These are phyloP conservation scores for Plicaturopsis crispa DNA, from an alignment of 768 basidiomycete species.

Conservation along the genomic window DNA sequence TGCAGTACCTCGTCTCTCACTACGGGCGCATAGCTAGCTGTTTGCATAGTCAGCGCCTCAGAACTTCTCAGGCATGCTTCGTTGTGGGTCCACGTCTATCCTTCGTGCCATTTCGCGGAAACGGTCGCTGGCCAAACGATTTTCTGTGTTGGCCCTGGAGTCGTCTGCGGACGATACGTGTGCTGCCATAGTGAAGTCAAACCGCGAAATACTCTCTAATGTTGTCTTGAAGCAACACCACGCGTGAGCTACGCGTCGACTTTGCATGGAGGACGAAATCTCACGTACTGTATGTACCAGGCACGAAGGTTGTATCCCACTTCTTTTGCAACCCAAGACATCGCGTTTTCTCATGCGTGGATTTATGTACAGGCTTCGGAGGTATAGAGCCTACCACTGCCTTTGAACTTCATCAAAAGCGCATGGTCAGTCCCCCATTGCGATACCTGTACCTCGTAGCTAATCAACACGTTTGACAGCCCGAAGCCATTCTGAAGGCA, in stretches of 20 bases:
- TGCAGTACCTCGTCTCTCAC: no score
- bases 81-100: no score
- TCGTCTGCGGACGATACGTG: slow-evolving; percentile 94
- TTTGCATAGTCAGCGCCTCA: no score
- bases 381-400: slow-evolving; percentile 80
- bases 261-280: neutral
- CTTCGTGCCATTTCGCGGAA: no score
- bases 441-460: slow-evolving; percentile 1
- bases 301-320: slow-evolving; percentile 17
- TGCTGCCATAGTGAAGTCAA: slow-evolving; percentile 74
- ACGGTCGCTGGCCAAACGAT: no score
- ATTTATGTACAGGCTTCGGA: slow-evolving; percentile 51
- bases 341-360: neutral
- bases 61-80: no score
- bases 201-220: slow-evolving; percentile 68
- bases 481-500: slow-evolving; percentile 61
- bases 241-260: slow-evolving; percentile 29
- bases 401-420: slow-evolving; percentile 69
- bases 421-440: slow-evolving; percentile 44
- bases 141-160: slow-evolving; percentile 74
- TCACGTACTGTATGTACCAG: slow-evolving; percentile 5
- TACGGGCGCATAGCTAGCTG: no score
- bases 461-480: slow-evolving; percentile 33
- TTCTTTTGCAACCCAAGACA: no score
- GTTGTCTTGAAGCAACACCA: slow-evolving; percentile 79